Percentiles rank a stretch among this genome's conserved stretches.
Conservation (phyloP, 2,329 filamentous ascomycete species). For the Colletotrichum lindemuthianum region DNA sequence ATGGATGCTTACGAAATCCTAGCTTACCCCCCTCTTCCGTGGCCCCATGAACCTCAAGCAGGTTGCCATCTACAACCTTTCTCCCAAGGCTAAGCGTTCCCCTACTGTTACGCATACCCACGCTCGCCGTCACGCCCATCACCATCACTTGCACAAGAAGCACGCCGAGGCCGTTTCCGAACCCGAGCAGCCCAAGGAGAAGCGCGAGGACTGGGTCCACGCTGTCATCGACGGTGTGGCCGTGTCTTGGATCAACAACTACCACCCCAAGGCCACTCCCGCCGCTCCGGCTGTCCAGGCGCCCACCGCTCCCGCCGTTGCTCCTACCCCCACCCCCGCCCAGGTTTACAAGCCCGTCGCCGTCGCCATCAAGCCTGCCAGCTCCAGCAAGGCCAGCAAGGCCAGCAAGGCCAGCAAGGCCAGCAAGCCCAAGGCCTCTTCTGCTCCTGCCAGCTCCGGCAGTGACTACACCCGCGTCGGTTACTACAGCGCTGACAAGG, state of each 20-base stretch:
- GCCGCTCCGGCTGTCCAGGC: conserved; percentile 20
- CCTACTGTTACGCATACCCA: conserved; percentile 42
- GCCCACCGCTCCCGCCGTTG: conserved; percentile 33
- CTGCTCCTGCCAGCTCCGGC: conserved; percentile 12
- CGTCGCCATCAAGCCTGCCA: conserved; percentile 25
- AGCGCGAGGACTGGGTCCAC: conserved; percentile 62
- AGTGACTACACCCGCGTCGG: conserved; percentile 53
- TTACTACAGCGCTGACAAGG: conserved; percentile 56
- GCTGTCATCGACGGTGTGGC: conserved; percentile 68
- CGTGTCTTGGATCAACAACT: conserved; percentile 69
- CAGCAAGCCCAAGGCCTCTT: conserved; percentile 29
- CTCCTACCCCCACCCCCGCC: conserved; percentile 24
- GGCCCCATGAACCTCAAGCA: conserved; percentile 75
- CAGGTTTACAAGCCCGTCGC: conserved; percentile 34
- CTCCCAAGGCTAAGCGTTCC: conserved; percentile 45
- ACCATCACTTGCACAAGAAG: conserved; percentile 60
- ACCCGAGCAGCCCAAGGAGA: conserved; percentile 47
- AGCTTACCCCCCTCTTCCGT: conserved; percentile 79
- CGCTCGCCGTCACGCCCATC: conserved; percentile 51
- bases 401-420: conserved; percentile 32
- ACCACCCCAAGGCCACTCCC: conserved; percentile 40
- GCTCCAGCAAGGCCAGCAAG: conserved; percentile 34
- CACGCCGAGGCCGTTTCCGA: conserved; percentile 44
- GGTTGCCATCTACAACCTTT: conserved; percentile 75
- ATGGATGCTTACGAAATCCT: neutral